A percentile compares a stretch with the other conserved stretches of the same genome.
phyloP scores from a whole-genome alignment of 352 stramenopile genomes.

The Plasmopara muralis region DNA sequence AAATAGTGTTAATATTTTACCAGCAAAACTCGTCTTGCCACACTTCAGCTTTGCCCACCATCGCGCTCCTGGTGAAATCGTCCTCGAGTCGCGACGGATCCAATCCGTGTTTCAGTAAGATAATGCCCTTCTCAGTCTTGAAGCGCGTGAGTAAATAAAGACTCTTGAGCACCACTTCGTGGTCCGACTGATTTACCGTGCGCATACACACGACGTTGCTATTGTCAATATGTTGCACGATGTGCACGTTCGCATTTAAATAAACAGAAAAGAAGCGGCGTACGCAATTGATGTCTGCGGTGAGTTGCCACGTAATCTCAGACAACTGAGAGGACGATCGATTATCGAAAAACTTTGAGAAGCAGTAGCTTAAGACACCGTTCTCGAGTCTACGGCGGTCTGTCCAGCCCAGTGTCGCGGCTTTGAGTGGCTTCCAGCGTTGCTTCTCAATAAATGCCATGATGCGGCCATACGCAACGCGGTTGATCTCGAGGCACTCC shows the following conservation, averaged over 20 bases:
- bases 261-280: conserved; percentile 36
- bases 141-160: conserved; percentile 42
- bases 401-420: conserved; percentile 37
- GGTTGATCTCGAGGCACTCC: conserved; percentile 39
- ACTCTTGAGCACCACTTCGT: conserved; percentile 36
- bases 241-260: conserved; percentile 30
- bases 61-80: conserved; percentile 27
- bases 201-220: conserved; percentile 39
- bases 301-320: conserved; percentile 28
- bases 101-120: conserved; percentile 30
- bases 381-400: conserved; percentile 25
- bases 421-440: conserved; percentile 22
- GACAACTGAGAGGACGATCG: conserved; percentile 22
- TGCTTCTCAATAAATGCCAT: conserved; percentile 33
- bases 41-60: conserved; percentile 34
- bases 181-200: conserved; percentile 36
- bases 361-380: conserved; percentile 30
- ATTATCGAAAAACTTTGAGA: conserved; percentile 36
- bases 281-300: conserved; percentile 21
- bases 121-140: conserved; percentile 34
- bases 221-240: conserved; percentile 35
- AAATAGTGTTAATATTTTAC: conserved; percentile 10
- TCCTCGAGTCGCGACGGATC: conserved; percentile 34
- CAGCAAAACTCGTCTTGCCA: conserved; percentile 39
- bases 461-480: conserved; percentile 31